Conservation (phyloP, 306 rosid species). For the Crataegus laevigata region DNA sequence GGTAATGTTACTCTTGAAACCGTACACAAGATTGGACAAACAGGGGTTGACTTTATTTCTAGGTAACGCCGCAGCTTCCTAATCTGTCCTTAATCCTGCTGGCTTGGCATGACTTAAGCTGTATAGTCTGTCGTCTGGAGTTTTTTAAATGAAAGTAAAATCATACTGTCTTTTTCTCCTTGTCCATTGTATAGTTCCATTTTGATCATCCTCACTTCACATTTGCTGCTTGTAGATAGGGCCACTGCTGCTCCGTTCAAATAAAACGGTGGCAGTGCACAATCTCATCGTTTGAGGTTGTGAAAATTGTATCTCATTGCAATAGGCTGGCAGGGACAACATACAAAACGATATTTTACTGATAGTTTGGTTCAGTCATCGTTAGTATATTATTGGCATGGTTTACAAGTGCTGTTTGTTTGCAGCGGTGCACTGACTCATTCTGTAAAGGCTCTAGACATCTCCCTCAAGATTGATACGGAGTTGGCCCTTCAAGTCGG, state of each 20-base stretch:
- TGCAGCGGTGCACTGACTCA: constrained; percentile 91
- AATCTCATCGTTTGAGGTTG: neutral
- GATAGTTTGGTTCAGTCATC: neutral
- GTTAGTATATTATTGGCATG: neutral
- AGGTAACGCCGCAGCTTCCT: constrained; percentile 44
- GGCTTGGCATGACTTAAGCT: neutral
- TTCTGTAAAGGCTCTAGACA: constrained; percentile 91
- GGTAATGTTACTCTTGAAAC: constrained; percentile 86
- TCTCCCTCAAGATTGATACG: constrained; percentile 88
- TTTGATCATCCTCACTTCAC: too few relatives aligned
- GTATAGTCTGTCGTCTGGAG: neutral
- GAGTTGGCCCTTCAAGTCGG: constrained; percentile 92
- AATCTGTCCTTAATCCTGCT: neutral
- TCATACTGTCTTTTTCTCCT: neutral
- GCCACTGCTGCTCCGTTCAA: neutral
- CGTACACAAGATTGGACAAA: constrained; percentile 64
- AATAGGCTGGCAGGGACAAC: neutral
- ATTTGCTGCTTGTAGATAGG: neutral
- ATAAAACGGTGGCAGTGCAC: neutral
- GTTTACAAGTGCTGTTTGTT: constrained; percentile 1
- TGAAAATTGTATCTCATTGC: neutral
- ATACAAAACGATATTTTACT: neutral
- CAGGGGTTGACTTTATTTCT: constrained; percentile 85
- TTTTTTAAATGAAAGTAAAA: neutral
- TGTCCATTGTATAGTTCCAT: too few relatives aligned